A percentile compares a stretch with the other conserved stretches of the same genome.
Conservation (phyloP, 2,329 filamentous ascomycete species). For the Penicillium sp. region DNA sequence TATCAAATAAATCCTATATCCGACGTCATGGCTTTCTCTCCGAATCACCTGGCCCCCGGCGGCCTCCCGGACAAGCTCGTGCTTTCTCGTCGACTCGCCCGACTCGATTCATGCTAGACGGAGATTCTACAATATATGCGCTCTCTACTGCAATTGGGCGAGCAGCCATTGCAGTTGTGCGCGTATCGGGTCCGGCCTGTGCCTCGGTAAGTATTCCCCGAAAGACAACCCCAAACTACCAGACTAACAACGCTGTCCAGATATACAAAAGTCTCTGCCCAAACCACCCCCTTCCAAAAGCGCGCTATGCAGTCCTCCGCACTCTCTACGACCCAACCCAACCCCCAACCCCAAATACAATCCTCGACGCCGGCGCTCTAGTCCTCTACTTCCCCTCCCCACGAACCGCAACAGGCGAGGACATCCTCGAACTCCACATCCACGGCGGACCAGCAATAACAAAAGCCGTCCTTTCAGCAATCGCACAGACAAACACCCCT, state of each 20-base stretch:
- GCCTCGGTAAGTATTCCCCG: slow-evolving; percentile 45
- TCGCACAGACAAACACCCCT: slow-evolving; percentile 43
- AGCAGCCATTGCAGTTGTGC: slow-evolving; percentile 82
- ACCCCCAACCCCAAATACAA: slow-evolving; percentile 30
- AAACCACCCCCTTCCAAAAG: slow-evolving; percentile 44
- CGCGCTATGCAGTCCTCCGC: slow-evolving; percentile 61
- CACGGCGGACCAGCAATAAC: slow-evolving; percentile 86
- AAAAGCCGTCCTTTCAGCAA: slow-evolving; percentile 71
- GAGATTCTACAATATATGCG: slow-evolving; percentile 69
- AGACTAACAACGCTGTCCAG: slow-evolving; percentile 30
- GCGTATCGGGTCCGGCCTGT: slow-evolving; percentile 73
- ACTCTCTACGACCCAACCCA: slow-evolving; percentile 57
- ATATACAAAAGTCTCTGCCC: slow-evolving; percentile 60
- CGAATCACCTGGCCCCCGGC: slow-evolving; percentile 3
- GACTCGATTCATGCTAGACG: slow-evolving; percentile 18
- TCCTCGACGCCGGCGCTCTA: slow-evolving; percentile 69
- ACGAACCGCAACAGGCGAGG: slow-evolving; percentile 79
- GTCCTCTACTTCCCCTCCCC: slow-evolving; percentile 75
- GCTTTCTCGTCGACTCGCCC: slow-evolving; percentile 19
- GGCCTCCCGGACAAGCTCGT: slow-evolving; percentile 6
- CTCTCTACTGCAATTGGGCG: slow-evolving; percentile 76
- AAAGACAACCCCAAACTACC: background rate
- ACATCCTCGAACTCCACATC: slow-evolving; percentile 86
- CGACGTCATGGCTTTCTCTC: slow-evolving; percentile 9
- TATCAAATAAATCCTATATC: slow-evolving; percentile 7